Conservation (phyloP, 1,139 yeast species). For the Geotrichum candidum region DNA sequence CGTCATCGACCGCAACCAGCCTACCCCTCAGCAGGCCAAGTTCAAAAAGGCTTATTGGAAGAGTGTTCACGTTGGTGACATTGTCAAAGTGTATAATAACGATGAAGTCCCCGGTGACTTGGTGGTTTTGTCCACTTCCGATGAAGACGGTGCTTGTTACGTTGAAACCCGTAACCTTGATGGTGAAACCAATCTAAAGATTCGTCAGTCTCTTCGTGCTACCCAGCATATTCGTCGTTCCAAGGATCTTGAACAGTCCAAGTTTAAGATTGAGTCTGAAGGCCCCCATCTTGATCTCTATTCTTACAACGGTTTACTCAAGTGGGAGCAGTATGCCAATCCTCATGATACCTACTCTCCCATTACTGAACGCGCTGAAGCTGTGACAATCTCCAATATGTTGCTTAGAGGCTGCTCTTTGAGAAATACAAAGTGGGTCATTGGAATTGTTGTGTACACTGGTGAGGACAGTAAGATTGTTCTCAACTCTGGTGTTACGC, state of each 20-base stretch:
- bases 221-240: constrained; percentile 67
- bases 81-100: constrained; percentile 74
- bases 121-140: constrained; percentile 72
- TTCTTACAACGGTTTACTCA: constrained; percentile 75
- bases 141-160: constrained; percentile 83
- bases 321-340: constrained; percentile 40
- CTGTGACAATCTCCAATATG: constrained; percentile 72
- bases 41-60: constrained; percentile 82
- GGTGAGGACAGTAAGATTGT: constrained; percentile 90
- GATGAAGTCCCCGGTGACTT: constrained; percentile 95
- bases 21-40: constrained; percentile 39
- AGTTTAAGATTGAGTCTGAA: constrained; percentile 85
- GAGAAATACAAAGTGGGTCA: constrained; percentile 32
- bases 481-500: constrained; percentile 90
- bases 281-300: constrained; percentile 85
- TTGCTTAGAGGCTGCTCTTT: constrained; percentile 85
- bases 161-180: constrained; percentile 92
- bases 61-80: constrained; percentile 81
- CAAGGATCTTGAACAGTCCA: constrained; percentile 64
- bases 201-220: constrained; percentile 65
- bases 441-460: constrained; percentile 85
- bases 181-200: constrained; percentile 91
- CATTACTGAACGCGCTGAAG: constrained; percentile 43
- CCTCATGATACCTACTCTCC: constrained; percentile 21
- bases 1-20: constrained; percentile 34